Evolutionary conservation across 352 stramenopile species (phyloP), one percentile per base, ranked within the genome.

Genomic region (Peronospora farinosa): DNA sequence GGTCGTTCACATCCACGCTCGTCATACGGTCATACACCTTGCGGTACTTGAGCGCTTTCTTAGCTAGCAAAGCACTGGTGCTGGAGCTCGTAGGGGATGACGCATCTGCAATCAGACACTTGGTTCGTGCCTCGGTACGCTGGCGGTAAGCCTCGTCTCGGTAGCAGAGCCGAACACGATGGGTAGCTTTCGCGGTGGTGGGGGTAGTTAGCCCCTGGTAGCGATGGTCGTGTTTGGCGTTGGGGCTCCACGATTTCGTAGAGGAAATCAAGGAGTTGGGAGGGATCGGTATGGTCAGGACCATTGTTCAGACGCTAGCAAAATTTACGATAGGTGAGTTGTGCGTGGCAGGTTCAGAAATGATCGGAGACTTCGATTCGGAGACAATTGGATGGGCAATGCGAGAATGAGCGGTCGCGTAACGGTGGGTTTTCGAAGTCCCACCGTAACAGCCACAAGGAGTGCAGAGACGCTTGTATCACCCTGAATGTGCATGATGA

Each of bases 11-110:
- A 37, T 82, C 53, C 27, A 77, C 62, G 27, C 54, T 49, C 6
- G 44, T 58, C 54, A 78, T 69, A 17, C 71, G 65, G 42, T 74
- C 57, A 31, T 65, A 65, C 5, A 78, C 58, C 25, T 80, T 80
- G 54, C 72, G 72, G 43, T 83, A 79, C 47, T 72, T 69, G 47
- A 83, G 69, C 32, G 69, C 72, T 48, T 78, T 80, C 50, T 60
- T 64, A n/a, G 73, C 69, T 16, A 84, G 54, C 25, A 77, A 15
- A 19, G 48, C 58, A 41, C 54, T 70, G 32, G 47, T 77, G 39
- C 57, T 73, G 41, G 60, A 66, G 45, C 30, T 54, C 13, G 43
- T 36, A 31, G 54, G 35, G 8, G 56, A 57, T 9, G 60, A 27
- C 0, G 67, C 66, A 15, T 59, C 65, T 1, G 58, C 52, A 9